Conservation (phyloP, 2,329 filamentous ascomycete species). For the Phaeoacremonium minimum region DNA sequence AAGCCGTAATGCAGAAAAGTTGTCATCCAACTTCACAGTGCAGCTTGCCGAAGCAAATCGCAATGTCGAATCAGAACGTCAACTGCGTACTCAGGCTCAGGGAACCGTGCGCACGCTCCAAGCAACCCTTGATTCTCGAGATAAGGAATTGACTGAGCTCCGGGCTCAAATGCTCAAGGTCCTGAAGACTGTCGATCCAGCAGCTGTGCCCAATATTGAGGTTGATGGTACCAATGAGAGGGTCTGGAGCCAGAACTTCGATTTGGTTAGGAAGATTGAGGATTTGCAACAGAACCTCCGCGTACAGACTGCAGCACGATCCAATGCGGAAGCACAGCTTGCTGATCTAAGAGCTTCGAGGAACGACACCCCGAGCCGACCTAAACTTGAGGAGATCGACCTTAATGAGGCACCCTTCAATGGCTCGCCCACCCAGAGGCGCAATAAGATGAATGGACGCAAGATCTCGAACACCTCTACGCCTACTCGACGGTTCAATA, state of each 20-base stretch:
- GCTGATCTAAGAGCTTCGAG: slow-evolving; percentile 71
- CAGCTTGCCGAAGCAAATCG: slow-evolving; percentile 88
- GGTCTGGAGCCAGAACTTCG: slow-evolving; percentile 69
- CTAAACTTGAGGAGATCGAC: slow-evolving; percentile 82
- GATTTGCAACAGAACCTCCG: slow-evolving; percentile 84
- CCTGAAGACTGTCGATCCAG: slow-evolving; percentile 83
- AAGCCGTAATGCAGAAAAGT: slow-evolving; percentile 85
- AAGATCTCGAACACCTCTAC: slow-evolving; percentile 74
- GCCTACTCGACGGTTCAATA: slow-evolving; percentile 68
- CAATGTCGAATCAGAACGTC: slow-evolving; percentile 84
- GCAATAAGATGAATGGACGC: slow-evolving; percentile 45
- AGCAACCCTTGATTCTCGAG: slow-evolving; percentile 69
- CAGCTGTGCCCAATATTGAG: slow-evolving; percentile 59
- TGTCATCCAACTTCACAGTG: slow-evolving; percentile 71
- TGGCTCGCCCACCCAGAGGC: slow-evolving; percentile 69
- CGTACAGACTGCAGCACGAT: slow-evolving; percentile 74
- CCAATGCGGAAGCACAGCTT: slow-evolving; percentile 78
- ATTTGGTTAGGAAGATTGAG: slow-evolving; percentile 82
- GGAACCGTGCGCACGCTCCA: slow-evolving; percentile 80
- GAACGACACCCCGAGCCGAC: slow-evolving; percentile 66
- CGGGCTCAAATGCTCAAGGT: slow-evolving; percentile 75
- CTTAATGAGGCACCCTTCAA: slow-evolving; percentile 72
- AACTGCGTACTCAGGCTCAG: slow-evolving; percentile 80
- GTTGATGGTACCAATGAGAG: slow-evolving; percentile 57
- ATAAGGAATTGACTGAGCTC: slow-evolving; percentile 76